Evolutionary conservation across 768 basidiomycete species (phyloP), one percentile per base, ranked within the genome.

Genomic region (Boletus rubropictus): DNA sequence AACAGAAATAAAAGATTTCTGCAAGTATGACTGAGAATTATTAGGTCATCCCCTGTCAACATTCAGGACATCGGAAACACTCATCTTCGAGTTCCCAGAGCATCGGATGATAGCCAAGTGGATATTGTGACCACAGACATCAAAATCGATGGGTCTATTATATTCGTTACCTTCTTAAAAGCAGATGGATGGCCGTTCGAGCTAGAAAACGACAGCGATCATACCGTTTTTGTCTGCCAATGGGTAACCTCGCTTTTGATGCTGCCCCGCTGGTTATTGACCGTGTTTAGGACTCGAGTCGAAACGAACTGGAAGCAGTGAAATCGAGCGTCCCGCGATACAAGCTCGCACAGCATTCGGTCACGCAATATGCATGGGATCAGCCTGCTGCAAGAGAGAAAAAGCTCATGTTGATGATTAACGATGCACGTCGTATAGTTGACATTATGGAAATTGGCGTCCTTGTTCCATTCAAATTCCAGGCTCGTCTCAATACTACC

Each of bases 391-490:
- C 84, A 1, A 72, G 72, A 38, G 83, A 86, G 55, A 98, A 95
- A 69, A 83, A 81, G 53, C 71, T 99, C 21, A 64, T 80, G 29
- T 71, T 99, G 18, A 63, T 65, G 9, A 74, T 83, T 40, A 82
- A 82, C 35, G 76, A 77, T 20, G 68, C 78, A 44, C 78, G 77
- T 10, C 78, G 89, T 24, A 65, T 74, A 18, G 72, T 98, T 42
- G 95, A 98, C 61, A 84, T 95, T 50, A 84, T 95, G 83, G 96
- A 97, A 65, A 98, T 99, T 18, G 96, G 96, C 22, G 79, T 87
- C 53, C 77, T 95, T 6, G 67, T 89, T 11, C 96, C 96, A 1
- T 94, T 94, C 75, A 89, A 80, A 63, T 89, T 95, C 61, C 70
- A 72, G 38, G 89, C 90, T 54, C 50, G 80, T 70, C 40, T 21